phyloP scores from a whole-genome alignment of 192 early-diverging fungal genomes.

The Entophlyctis luteolus region DNA sequence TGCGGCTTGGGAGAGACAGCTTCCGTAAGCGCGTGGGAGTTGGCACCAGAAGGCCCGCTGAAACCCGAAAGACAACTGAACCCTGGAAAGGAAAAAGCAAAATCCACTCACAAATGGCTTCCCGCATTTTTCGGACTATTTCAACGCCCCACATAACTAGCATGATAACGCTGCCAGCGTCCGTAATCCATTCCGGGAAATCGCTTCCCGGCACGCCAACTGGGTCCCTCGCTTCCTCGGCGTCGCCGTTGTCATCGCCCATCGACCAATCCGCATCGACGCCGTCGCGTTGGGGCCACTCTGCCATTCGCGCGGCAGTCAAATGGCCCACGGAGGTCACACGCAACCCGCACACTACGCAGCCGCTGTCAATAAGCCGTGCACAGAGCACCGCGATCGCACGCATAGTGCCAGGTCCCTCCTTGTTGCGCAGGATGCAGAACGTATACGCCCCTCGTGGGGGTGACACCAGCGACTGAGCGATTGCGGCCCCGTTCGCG shows the following conservation, averaged over 20 bases:
- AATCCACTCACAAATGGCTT: not conserved
- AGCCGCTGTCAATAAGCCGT: not conserved
- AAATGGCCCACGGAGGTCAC: not conserved
- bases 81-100: not conserved
- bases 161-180: not conserved
- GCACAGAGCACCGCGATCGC: not conserved
- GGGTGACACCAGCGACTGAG: conserved; percentile 1
- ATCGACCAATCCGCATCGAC: not conserved
- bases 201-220: not conserved
- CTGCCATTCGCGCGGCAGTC: not conserved
- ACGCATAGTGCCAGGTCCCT: not conserved
- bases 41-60: too few species aligned
- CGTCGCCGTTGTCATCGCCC: not conserved
- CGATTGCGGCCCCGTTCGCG: not conserved
- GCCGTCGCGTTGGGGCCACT: too few species aligned
- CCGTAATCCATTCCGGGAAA: not conserved
- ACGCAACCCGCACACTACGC: not conserved
- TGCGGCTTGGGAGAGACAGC: not conserved
- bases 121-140: not conserved
- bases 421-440: not conserved
- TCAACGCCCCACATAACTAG: not conserved
- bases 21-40: too few species aligned
- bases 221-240: too few species aligned
- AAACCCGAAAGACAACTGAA: not conserved
- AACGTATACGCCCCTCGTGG: not conserved